A percentile compares a stretch with the other conserved stretches of the same genome.
phyloP scores from a whole-genome alignment of 257 asterid species.

The Gentiana straminea region DNA sequence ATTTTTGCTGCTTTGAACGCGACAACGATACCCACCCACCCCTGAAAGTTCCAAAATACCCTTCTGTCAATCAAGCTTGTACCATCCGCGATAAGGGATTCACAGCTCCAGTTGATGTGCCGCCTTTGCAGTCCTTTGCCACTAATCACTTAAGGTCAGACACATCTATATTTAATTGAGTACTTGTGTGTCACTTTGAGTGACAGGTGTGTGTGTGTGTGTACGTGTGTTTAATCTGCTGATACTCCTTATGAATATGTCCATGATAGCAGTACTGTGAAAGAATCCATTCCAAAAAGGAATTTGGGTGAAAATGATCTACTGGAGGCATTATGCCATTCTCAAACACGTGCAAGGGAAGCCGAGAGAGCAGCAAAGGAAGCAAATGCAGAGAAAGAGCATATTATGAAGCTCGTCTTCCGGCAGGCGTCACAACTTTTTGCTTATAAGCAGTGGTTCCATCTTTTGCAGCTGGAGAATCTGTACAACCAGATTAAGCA shows the following conservation, averaged over 20 bases:
- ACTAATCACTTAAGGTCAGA: slow-evolving; percentile 31
- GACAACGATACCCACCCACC: slow-evolving; percentile 12
- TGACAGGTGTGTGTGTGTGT: too few species aligned
- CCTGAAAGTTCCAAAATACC: slow-evolving; percentile 13
- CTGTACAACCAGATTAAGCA: slow-evolving; percentile 41
- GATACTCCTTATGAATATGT: background rate
- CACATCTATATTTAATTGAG: slow-evolving; percentile 1
- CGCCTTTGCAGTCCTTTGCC: slow-evolving; percentile 13
- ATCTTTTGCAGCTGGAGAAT: slow-evolving; percentile 67
- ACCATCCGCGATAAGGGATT: slow-evolving; percentile 8
- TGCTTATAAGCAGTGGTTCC: slow-evolving; percentile 87
- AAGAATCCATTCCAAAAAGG: slow-evolving; percentile 11
- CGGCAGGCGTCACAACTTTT: slow-evolving; percentile 82
- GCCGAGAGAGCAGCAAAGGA: slow-evolving; percentile 69
- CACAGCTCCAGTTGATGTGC: slow-evolving; percentile 16
- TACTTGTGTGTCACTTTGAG: too few species aligned
- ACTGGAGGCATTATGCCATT: slow-evolving; percentile 70
- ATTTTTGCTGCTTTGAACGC: slow-evolving; percentile 7
- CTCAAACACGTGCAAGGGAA: slow-evolving; percentile 95
- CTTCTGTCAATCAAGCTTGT: slow-evolving; percentile 4
- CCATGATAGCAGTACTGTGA: slow-evolving; percentile 27
- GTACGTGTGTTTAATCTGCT: too few species aligned
- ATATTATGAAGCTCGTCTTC: slow-evolving; percentile 52
- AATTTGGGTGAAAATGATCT: slow-evolving; percentile 21
- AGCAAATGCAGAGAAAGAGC: slow-evolving; percentile 68